phyloP scores from a whole-genome alignment of 2,329 filamentous ascomycete genomes.

The Trichoderma atrobrunneum region DNA sequence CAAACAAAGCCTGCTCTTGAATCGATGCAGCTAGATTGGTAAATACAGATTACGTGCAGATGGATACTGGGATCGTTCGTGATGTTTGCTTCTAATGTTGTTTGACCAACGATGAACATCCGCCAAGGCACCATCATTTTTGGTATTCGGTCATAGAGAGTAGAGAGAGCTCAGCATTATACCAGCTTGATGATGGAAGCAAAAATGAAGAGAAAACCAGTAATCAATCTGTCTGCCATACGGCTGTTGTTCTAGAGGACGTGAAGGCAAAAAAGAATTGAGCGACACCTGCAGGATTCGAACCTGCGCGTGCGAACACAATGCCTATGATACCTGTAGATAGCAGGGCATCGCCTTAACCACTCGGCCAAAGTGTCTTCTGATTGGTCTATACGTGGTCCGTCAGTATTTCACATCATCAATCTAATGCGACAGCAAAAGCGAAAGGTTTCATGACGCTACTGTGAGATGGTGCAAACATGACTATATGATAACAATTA shows the following conservation, averaged over 20 bases:
- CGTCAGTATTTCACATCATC: neutral
- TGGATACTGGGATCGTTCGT: neutral
- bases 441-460: neutral
- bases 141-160: neutral
- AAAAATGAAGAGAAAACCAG: neutral
- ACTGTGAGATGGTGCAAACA: neutral
- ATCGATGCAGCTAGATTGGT: neutral
- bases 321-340: slow-evolving; percentile 15
- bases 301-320: slow-evolving; percentile 21
- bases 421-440: neutral
- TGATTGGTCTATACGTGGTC: neutral
- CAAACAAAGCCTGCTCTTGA: neutral
- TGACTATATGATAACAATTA: neutral
- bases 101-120: neutral
- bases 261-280: neutral
- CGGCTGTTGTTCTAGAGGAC: neutral
- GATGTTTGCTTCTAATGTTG: neutral
- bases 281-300: slow-evolving; percentile 20
- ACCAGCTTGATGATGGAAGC: neutral
- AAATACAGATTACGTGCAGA: neutral
- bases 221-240: neutral
- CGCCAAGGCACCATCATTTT: neutral
- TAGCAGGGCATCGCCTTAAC: slow-evolving; percentile 21
- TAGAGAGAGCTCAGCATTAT: neutral
- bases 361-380: slow-evolving; percentile 20